A percentile compares a stretch with the other conserved stretches of the same genome.
Evolutionary conservation across 1,284 basidiomycete genomes (phyloP).

Genomic region (Taiwanofungus camphoratus): DNA sequence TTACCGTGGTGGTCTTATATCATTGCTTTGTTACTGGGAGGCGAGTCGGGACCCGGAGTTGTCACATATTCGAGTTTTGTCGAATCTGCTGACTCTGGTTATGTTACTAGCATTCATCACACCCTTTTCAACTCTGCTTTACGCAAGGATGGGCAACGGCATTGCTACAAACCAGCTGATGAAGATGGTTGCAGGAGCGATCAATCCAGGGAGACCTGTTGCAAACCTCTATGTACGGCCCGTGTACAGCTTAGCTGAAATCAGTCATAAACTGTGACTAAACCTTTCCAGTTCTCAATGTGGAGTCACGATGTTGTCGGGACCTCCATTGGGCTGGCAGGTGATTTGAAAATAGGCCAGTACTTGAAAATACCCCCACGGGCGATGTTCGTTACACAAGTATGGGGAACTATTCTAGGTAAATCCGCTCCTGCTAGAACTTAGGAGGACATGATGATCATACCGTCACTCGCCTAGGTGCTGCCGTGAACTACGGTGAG

Average conservation of each 20-base stretch:
- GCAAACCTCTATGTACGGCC: constrained; percentile 57
- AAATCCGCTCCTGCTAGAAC: constrained; percentile 4
- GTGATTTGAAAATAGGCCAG: constrained; percentile 70
- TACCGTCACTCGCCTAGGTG: constrained; percentile 10
- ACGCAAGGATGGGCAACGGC: constrained; percentile 53
- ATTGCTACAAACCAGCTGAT: constrained; percentile 54
- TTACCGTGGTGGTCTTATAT: constrained; percentile 62
- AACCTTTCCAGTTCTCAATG: constrained; percentile 49
- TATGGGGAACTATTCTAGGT: constrained; percentile 61
- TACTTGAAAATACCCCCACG: constrained; percentile 75
- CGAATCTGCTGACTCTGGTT: background rate
- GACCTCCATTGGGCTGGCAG: constrained; percentile 44
- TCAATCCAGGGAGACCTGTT: constrained; percentile 58
- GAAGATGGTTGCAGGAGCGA: constrained; percentile 62
- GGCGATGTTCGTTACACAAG: constrained; percentile 61
- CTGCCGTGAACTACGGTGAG: constrained; percentile 30
- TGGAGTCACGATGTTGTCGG: constrained; percentile 56
- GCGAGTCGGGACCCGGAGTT: constrained; percentile 6
- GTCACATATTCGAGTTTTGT: background rate
- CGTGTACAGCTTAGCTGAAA: too few relatives aligned
- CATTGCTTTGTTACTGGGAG: constrained; percentile 28
- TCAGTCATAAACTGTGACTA: too few relatives aligned
- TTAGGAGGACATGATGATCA: background rate
- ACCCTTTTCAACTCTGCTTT: constrained; percentile 36
- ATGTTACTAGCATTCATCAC: constrained; percentile 29